Base-by-base conservation (phyloP, 2,329 filamentous ascomycete species). In the Hawksworthiomyces lignivorus region DNA sequence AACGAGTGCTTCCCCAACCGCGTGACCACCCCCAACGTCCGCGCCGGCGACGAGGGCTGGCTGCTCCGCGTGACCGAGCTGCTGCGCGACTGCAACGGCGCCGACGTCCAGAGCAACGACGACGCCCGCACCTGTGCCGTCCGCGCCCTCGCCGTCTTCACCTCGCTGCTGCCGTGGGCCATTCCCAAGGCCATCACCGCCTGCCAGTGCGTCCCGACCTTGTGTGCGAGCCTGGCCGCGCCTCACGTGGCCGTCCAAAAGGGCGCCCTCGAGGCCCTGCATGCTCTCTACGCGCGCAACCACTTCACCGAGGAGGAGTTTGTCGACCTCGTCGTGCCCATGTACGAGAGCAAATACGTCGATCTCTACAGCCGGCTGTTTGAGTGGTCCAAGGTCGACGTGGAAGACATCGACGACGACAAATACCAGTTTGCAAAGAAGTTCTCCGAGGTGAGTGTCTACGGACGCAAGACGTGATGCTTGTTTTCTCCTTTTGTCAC, bases 361-460 rank as follows among this genome's bases (percentile, higher is more conserved):
- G 70, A 74, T 28, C 71, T 94, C 7, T 77, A 89, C 52, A 77
- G 75, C 48, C 76, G 80, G 45, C 71, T 95, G 11, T 88, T 87
- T 54, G 77, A 83, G 48, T 92, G 86, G 84, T 86, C 87, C 15
- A 36, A 79, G 10, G 81, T 90, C 32, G 83, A 88, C 49, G 76
- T 87, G 4, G 77, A 86, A 45, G 83, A 95, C 52, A 79, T 95
- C 45, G 86, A 96, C 51, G 87, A 95, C 55, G 82, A 88, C 55
- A 94, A 88, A 58, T 97, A 98, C 59, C 80, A 87, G 42, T 80
- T 96, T 52, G 80, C 86, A 30, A 97, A 97, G 67, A 96, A 94
- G 62, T 77, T 97, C 35, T 88, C 89, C 1, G 92, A 98, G 75
- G 85, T 88, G 71, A 50, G 65, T 31, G 17, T 30, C 19, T 21